Conservation (phyloP, 2,329 filamentous ascomycete species). For the Sclerotinia nivalis region DNA sequence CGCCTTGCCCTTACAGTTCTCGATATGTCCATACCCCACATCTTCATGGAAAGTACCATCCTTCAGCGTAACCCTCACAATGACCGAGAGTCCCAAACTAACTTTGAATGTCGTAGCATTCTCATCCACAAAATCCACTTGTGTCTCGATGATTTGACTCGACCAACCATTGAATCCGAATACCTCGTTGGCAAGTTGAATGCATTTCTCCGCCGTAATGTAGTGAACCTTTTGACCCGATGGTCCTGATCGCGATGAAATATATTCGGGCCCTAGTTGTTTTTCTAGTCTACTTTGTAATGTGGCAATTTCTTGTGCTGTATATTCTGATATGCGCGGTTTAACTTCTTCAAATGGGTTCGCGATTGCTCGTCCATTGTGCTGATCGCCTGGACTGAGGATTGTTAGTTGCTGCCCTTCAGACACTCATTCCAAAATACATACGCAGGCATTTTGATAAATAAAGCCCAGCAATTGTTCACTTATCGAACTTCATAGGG, state of each 20-base stretch:
- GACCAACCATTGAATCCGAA: slow-evolving; percentile 99
- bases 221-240: slow-evolving; percentile 89
- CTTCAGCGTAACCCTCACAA: slow-evolving; percentile 83
- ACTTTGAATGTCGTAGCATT: slow-evolving; percentile 75
- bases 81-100: slow-evolving; percentile 83
- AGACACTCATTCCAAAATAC: slow-evolving; percentile 28
- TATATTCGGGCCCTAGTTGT: slow-evolving; percentile 93
- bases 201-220: slow-evolving; percentile 93
- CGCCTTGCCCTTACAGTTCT: slow-evolving; percentile 94
- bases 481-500: slow-evolving; percentile 7
- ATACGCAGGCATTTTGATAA: slow-evolving; percentile 50
- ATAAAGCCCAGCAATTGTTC: slow-evolving; percentile 19
- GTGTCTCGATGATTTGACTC: slow-evolving; percentile 89
- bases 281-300: slow-evolving; percentile 85
- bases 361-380: slow-evolving; percentile 51
- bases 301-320: slow-evolving; percentile 85
- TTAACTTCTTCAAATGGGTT: slow-evolving; percentile 82
- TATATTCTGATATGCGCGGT: slow-evolving; percentile 74
- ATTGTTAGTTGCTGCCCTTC: slow-evolving; percentile 24
- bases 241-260: slow-evolving; percentile 81
- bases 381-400: slow-evolving; percentile 68
- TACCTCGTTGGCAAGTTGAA: slow-evolving; percentile 89
- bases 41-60: slow-evolving; percentile 99
- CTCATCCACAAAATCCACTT: slow-evolving; percentile 95
- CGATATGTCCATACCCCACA: slow-evolving; percentile 93